These are phyloP conservation scores for Escallonia herrerae DNA, from an alignment of 129 eudicot genomes.

Conservation along the genomic window DNA sequence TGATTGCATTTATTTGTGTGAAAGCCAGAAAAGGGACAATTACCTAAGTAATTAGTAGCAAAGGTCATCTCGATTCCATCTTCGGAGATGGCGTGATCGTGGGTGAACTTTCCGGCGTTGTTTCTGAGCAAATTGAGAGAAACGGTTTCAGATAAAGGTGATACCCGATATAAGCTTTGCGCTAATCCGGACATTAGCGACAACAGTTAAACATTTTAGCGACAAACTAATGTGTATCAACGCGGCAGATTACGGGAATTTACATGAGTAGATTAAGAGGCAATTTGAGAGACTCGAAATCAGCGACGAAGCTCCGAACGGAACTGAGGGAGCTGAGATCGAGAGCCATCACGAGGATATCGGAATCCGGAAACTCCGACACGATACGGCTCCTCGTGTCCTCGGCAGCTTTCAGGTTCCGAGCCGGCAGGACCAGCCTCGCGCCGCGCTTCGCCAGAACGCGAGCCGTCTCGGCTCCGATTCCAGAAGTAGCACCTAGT, in stretches of 20 bases:
- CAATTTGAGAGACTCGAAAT: conserved; percentile 63
- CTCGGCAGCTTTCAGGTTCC: conserved; percentile 73
- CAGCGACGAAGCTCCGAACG: conserved; percentile 52
- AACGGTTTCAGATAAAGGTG: background rate
- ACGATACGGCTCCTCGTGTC: conserved; percentile 51
- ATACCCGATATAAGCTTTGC: no score
- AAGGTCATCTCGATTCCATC: conserved; percentile 96
- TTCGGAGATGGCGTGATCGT: conserved; percentile 55
- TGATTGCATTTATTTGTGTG: no score
- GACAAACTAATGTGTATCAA: no score
- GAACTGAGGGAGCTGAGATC: conserved; percentile 87
- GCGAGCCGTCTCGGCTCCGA: conserved; percentile 96
- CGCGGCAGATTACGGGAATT: background rate
- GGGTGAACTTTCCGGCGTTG: conserved; percentile 89
- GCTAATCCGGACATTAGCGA: no score
- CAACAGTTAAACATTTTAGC: no score
- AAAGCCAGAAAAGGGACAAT: background rate
- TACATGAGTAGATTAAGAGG: conserved; percentile 93
- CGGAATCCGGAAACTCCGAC: conserved; percentile 52
- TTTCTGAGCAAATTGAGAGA: conserved; percentile 33
- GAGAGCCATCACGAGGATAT: conserved; percentile 54
- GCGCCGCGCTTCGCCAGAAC: conserved; percentile 88
- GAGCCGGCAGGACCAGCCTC: conserved; percentile 77
- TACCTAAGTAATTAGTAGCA: conserved; percentile 89
- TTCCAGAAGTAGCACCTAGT: conserved; percentile 93